Percentiles rank a stretch among this genome's conserved stretches.
Conservation (phyloP, 257 asterid species). For the Solanum chilense region DNA sequence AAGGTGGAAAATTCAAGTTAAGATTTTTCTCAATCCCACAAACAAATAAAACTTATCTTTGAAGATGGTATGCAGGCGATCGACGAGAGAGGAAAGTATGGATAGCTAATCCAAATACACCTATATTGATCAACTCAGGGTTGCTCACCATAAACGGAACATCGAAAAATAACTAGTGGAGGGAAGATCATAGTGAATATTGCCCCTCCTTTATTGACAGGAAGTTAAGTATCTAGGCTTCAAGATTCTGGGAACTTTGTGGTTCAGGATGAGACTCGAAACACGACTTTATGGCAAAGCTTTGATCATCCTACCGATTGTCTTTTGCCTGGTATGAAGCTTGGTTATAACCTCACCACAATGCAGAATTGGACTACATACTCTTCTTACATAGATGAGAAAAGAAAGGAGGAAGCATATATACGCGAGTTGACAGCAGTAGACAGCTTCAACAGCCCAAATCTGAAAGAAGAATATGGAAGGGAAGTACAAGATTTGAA, state of each 20-base stretch:
- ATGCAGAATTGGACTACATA: constrained; percentile 16
- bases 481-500: constrained; percentile 31
- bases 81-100: background rate
- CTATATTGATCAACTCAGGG: background rate
- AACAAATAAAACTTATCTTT: background rate
- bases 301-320: constrained; percentile 45
- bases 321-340: constrained; percentile 50
- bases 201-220: background rate
- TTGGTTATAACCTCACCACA: constrained; percentile 27
- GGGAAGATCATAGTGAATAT: background rate
- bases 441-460: constrained; percentile 2
- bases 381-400: constrained; percentile 8
- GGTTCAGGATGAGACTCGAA: background rate
- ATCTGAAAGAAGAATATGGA: constrained; percentile 13
- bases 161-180: background rate
- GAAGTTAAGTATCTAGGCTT: background rate
- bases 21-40: background rate
- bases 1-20: background rate
- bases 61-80: background rate
- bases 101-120: background rate
- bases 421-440: constrained; percentile 3
- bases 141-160: background rate
- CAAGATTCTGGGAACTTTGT: background rate
- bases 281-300: constrained; percentile 8
- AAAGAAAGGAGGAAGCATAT: constrained; percentile 8